These are phyloP conservation scores for Termitomyces sp. DNA, from an alignment of 768 basidiomycete species.

Conservation along the genomic window DNA sequence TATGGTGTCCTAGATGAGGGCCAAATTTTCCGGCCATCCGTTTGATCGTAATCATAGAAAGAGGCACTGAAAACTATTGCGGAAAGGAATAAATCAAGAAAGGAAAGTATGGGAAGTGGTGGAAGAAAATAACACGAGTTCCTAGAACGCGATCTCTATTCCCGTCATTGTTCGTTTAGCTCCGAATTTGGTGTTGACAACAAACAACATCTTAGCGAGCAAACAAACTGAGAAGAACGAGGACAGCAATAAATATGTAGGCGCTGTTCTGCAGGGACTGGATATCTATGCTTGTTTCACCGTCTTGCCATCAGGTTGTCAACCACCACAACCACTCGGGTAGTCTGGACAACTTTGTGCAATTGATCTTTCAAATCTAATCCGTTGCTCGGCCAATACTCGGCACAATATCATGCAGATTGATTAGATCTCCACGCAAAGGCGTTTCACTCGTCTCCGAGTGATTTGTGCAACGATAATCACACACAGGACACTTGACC, in stretches of 20 bases:
- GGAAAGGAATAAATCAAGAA: constrained; percentile 7
- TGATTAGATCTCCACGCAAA: background rate
- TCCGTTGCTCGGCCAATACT: too few species aligned
- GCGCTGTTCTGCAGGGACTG: background rate
- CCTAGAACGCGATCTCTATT: constrained; percentile 10
- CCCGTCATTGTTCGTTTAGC: constrained; percentile 24
- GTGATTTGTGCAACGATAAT: background rate
- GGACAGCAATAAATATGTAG: constrained; percentile 14
- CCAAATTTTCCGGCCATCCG: constrained; percentile 47
- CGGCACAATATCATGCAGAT: background rate
- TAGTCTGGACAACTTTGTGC: too few species aligned
- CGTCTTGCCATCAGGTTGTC: background rate
- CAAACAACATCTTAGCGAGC: constrained; percentile 7
- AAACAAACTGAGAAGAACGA: constrained; percentile 19
- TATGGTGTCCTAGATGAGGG: constrained; percentile 31
- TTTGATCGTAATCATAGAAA: constrained; percentile 30
- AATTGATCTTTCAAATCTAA: too few species aligned
- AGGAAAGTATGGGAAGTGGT: constrained; percentile 9
- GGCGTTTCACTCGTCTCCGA: background rate
- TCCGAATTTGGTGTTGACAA: constrained; percentile 4
- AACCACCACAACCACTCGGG: background rate
- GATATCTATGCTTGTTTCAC: background rate
- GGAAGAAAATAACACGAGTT: background rate
- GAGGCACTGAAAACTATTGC: background rate
- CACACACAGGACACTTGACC: background rate